Conservation (phyloP, 2,329 filamentous ascomycete genomes). For the Phialophora tarda region DNA sequence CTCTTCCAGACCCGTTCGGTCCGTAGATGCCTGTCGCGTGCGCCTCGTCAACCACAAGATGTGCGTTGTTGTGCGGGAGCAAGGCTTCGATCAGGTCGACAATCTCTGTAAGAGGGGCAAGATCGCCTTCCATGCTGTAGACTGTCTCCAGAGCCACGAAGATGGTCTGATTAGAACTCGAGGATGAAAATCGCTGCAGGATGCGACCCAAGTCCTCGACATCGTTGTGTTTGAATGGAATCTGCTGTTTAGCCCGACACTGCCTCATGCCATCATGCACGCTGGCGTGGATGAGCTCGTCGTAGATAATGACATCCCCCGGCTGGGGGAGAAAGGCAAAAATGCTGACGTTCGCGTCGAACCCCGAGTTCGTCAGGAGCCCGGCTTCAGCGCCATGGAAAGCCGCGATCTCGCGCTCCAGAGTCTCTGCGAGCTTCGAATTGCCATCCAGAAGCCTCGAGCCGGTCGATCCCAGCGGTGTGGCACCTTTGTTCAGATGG, state of each 20-base stretch:
- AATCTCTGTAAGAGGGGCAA: conserved; percentile 68
- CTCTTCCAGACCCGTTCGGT: conserved; percentile 55
- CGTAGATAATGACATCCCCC: conserved; percentile 70
- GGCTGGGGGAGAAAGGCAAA: conserved; percentile 65
- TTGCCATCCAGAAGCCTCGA: conserved; percentile 71
- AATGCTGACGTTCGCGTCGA: conserved; percentile 69
- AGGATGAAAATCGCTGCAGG: conserved; percentile 38
- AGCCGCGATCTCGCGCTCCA: conserved; percentile 62
- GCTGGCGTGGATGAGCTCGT: conserved; percentile 78
- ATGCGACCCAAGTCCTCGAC: conserved; percentile 47
- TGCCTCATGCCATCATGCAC: conserved; percentile 77
- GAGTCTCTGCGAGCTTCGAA: conserved; percentile 62
- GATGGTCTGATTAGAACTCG: conserved; percentile 52
- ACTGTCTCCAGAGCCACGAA: conserved; percentile 73
- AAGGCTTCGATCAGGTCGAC: conserved; percentile 61
- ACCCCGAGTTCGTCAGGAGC: conserved; percentile 68
- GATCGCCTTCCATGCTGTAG: conserved; percentile 85
- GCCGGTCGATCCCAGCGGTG: conserved; percentile 62
- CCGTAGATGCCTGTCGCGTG: conserved; percentile 61
- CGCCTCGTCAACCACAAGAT: conserved; percentile 64
- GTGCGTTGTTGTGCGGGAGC: conserved; percentile 62
- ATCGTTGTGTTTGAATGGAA: conserved; percentile 58
- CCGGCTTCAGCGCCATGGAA: conserved; percentile 66
- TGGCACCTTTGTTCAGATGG: conserved; percentile 49
- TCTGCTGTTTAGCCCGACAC: conserved; percentile 59